A percentile compares a stretch with the other conserved stretches of the same genome.
These are phyloP conservation scores for Cordyceps cateniannulata DNA, from an alignment of 2,329 filamentous ascomycete species.

Conservation along the genomic window DNA sequence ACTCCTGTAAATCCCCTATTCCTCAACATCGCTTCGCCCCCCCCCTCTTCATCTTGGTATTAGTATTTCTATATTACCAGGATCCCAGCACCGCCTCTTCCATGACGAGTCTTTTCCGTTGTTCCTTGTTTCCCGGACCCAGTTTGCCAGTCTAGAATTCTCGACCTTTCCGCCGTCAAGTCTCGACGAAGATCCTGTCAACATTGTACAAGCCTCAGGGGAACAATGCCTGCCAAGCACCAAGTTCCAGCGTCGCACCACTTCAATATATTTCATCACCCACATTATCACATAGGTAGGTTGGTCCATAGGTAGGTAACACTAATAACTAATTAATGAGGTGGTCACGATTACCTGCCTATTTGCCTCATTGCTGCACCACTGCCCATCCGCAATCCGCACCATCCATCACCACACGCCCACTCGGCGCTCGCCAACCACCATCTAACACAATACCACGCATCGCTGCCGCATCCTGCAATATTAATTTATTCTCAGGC, in stretches of 20 bases:
- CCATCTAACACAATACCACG: background rate
- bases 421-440: background rate
- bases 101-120: background rate
- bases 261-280: background rate
- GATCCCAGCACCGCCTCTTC: background rate
- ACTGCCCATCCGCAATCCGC: background rate
- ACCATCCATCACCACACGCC: too few relatives aligned
- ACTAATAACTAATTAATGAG: too few relatives aligned
- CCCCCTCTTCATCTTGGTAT: background rate
- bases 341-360: too few relatives aligned
- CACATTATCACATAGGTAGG: too few relatives aligned
- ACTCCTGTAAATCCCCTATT: background rate
- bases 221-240: too few relatives aligned
- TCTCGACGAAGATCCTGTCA: background rate
- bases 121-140: background rate
- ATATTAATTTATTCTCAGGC: background rate
- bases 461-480: slow-evolving; percentile 1
- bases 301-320: too few relatives aligned
- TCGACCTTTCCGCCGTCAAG: background rate
- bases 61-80: background rate
- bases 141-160: background rate
- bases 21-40: background rate
- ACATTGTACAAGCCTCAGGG: too few relatives aligned
- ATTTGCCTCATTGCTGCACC: background rate
- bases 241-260: background rate